Base-by-base conservation (phyloP, 2,329 filamentous ascomycete genomes). In the Trichoderma asperellum region DNA sequence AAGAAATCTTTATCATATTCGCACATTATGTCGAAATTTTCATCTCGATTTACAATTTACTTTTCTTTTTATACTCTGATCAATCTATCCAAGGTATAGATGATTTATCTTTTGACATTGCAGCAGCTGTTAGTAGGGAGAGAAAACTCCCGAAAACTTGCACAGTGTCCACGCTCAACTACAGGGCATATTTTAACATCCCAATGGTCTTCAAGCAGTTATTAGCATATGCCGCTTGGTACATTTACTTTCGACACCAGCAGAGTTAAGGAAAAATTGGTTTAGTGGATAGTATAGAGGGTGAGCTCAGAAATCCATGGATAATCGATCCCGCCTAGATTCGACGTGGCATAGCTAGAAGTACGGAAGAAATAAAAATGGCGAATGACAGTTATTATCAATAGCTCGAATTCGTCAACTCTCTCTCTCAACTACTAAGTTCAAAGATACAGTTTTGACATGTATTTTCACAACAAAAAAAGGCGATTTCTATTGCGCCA, bases 81-180 rank as follows among this genome's bases (percentile, higher is more conserved):
- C 35, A 37, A 14, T 37, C 35, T 37, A 37, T 14, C 24, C 24
- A 24, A 24, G 24, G 3, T 24, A 24, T 24, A 24, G 24, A 24
- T 24, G 24, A 24, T 24, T 24, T 3, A 24, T 24, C 24, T 14
- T 56, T 27, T 35, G 27, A 43, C 18, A 29, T 52, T 32, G 12
- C 10, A 21, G 47, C 61, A 64, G 21, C 18, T 27, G 18, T 8
- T 7, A 66, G 34, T 43, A 66, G 14, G 62, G 62, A 66, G 62
- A 52, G 62, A 35, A 43, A 68, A 56, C 65, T 68, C 56, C 43
- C n/a, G 32, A 61, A 61, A 8, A 43, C 53, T 63, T 60, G 57
- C 57, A 24, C 14, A n/a, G 27, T 47, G 18, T 14, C 16, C 21
- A 47, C 14, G n/a, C 43, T 24, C 24, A 24, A 24, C 24, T 24